Conservation (phyloP, 805 yeast species). For the Pichia phayaonensis region DNA sequence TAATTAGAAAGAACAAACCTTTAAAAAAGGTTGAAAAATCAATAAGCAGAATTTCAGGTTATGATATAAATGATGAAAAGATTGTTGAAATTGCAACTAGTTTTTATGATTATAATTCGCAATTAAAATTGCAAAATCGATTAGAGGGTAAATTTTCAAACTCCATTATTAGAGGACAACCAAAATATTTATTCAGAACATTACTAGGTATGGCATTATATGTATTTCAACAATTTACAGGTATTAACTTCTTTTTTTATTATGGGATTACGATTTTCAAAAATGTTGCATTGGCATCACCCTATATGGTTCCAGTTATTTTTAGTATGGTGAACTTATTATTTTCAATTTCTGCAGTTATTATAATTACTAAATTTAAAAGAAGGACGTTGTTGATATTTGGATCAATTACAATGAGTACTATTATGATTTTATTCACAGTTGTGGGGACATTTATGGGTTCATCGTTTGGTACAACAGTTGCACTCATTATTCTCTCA, state of each 20-base stretch:
- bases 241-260: conserved; percentile 62
- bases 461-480: conserved; percentile 33
- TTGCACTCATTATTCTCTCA: conserved; percentile 53
- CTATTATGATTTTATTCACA: conserved; percentile 50
- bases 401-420: conserved; percentile 44
- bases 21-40: conserved; percentile 13
- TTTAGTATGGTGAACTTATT: conserved; percentile 47
- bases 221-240: conserved; percentile 44
- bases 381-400: conserved; percentile 38
- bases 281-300: conserved; percentile 42
- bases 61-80: conserved; percentile 17
- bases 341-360: conserved; percentile 43
- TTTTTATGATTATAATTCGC: conserved; percentile 14
- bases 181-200: conserved; percentile 23
- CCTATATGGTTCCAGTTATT: conserved; percentile 49
- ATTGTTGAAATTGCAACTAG: conserved; percentile 16
- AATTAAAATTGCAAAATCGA: background rate
- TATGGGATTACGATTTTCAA: conserved; percentile 55
- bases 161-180: conserved; percentile 23
- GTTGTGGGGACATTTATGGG: conserved; percentile 43
- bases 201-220: conserved; percentile 25
- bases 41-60: conserved; percentile 16
- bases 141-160: background rate
- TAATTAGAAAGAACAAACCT: conserved; percentile 10
- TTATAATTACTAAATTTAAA: conserved; percentile 39